A percentile compares a stretch with the other conserved stretches of the same genome.
These are phyloP conservation scores for Fusarium multiceps DNA, from an alignment of 2,329 filamentous ascomycete species.

Conservation along the genomic window DNA sequence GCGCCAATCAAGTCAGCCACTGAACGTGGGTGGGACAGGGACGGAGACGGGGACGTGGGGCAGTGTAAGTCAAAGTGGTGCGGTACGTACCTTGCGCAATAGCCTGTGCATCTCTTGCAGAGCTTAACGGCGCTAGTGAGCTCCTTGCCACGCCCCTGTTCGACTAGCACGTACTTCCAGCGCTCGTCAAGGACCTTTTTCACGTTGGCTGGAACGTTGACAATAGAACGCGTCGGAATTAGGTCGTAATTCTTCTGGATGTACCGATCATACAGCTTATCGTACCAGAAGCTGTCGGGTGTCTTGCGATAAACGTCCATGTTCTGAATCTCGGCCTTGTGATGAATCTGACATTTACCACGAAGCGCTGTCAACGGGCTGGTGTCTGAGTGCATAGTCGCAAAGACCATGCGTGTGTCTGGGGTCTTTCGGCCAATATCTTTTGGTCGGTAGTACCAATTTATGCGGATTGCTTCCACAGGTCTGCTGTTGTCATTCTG, in stretches of 20 bases:
- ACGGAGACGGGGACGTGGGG: conserved; percentile 31
- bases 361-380: conserved; percentile 92
- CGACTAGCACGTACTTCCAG: conserved; percentile 96
- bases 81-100: conserved; percentile 83
- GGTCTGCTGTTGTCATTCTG: conserved; percentile 78
- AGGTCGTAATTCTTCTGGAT: conserved; percentile 98
- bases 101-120: conserved; percentile 91
- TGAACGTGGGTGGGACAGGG: conserved; percentile 31
- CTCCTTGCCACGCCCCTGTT: conserved; percentile 93
- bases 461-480: conserved; percentile 89
- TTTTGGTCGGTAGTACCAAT: conserved; percentile 98
- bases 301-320: conserved; percentile 86
- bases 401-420: conserved; percentile 91
- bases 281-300: conserved; percentile 94
- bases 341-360: conserved; percentile 91
- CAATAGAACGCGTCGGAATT: conserved; percentile 89
- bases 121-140: conserved; percentile 94
- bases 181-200: conserved; percentile 96
- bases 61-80: conserved; percentile 26
- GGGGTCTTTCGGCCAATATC: conserved; percentile 93
- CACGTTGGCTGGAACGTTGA: conserved; percentile 94
- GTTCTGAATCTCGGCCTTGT: conserved; percentile 85
- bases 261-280: conserved; percentile 97
- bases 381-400: conserved; percentile 98
- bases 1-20: conserved; percentile 41